Evolutionary conservation across 257 asterid genomes (phyloP).

Genomic region (Coffea canephora): DNA sequence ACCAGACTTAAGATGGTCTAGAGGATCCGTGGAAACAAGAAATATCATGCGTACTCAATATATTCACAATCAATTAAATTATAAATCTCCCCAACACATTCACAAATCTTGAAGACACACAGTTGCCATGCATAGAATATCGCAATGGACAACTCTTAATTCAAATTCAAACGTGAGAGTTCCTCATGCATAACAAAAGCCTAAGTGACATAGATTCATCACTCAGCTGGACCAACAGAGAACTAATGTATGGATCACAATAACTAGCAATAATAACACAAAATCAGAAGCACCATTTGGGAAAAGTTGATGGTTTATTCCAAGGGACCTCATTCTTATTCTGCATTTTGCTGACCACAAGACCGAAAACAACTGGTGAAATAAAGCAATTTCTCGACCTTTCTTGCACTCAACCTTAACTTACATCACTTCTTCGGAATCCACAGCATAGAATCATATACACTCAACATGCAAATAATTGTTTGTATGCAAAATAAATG

Average conservation of each 20-base stretch:
- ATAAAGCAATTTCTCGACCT: background rate
- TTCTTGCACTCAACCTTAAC: background rate
- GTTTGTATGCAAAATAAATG: background rate
- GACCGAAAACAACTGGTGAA: background rate
- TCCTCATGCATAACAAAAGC: background rate
- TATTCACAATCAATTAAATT: no score
- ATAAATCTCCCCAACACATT: no score
- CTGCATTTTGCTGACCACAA: conserved; percentile 16
- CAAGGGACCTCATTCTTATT: conserved; percentile 23
- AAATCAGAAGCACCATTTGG: background rate
- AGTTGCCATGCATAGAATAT: no score
- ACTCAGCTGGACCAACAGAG: conserved; percentile 1
- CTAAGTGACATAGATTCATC: background rate
- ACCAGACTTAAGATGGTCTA: no score
- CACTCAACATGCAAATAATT: conserved; percentile 3
- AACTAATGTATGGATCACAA: background rate
- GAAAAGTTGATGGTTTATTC: conserved; percentile 8
- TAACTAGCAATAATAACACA: background rate
- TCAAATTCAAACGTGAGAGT: background rate
- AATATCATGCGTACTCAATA: no score
- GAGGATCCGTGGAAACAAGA: no score
- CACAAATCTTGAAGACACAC: no score
- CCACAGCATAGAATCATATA: conserved; percentile 1
- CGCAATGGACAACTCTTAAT: background rate
- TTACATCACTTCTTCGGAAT: background rate